Conservation (phyloP, 73 alveolate species). For the Blepharisma japonicum region DNA sequence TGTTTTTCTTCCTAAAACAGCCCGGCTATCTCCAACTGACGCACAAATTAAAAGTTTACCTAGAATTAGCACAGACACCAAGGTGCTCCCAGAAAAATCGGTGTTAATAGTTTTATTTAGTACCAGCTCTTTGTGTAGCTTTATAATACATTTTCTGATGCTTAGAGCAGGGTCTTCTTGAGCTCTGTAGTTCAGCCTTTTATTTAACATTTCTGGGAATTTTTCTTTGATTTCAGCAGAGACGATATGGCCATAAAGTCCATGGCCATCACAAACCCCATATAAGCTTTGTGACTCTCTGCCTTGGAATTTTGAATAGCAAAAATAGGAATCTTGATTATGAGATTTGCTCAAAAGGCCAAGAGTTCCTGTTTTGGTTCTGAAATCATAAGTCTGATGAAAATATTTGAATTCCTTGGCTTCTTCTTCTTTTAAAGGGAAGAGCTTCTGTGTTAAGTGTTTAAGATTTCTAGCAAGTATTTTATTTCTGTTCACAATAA, state of each 20-base stretch:
- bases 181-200: background rate
- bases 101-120: slow-evolving; percentile 44
- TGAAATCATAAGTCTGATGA: too few species aligned
- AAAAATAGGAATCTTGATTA: too few species aligned
- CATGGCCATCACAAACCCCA: slow-evolving; percentile 51
- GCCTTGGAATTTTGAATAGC: too few species aligned
- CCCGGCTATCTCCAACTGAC: slow-evolving; percentile 91
- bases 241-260: slow-evolving; percentile 41
- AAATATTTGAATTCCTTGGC: too few species aligned
- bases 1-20: slow-evolving; percentile 51
- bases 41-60: slow-evolving; percentile 57
- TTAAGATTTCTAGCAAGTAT: too few species aligned
- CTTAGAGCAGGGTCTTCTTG: slow-evolving; percentile 11
- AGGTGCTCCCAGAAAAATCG: slow-evolving; percentile 59
- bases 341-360: too few species aligned
- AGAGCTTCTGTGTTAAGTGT: too few species aligned
- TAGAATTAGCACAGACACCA: slow-evolving; percentile 38
- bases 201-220: background rate
- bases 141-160: slow-evolving; percentile 19
- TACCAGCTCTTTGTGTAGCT: slow-evolving; percentile 17
- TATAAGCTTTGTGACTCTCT: background rate
- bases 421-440: too few species aligned
- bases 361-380: too few species aligned
- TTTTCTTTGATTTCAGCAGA: slow-evolving; percentile 18
- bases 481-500: too few species aligned